Evolutionary conservation across 2,329 filamentous ascomycete genomes (phyloP), one percentile per base, ranked within the genome.

Genomic region (Ascocoryne sarcoides): DNA sequence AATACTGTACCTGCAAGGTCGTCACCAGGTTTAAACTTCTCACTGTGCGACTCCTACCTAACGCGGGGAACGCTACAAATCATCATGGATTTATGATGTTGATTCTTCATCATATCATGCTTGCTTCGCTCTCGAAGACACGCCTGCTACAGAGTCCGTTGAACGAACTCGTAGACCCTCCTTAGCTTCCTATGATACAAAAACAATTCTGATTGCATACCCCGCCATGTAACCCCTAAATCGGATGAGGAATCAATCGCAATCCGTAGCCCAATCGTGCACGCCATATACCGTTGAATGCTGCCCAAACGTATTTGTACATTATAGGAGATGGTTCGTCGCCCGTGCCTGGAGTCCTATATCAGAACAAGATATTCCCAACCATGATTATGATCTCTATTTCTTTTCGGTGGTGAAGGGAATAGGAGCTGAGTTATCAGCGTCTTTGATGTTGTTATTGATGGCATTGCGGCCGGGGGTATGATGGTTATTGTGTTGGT

Each of bases 401-500:
- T 55, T 55, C 47, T 51, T 54, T 15, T 56, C 53, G 17, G 46
- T n/a, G n/a, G n/a, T n/a, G n/a, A n/a, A 43, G 36, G 37, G 19
- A 19, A 37, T 34, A 36, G 43, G 44, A 32, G 46, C 37, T 19
- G 43, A 39, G 30, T 50, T 40, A 10, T 55, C 49, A 21, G 39
- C 38, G 8, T 53, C 49, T 44, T 51, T 54, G 30, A 47, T 48
- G 23, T 48, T 39, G 8, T 53, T 49, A 43, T 51, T 54, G 30
- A 47, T 48, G 23, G 47, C 48, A 19, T 50, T 57, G 16, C 56
- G 53, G 9, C 36, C 39, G 17, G 36, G 44, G 28, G 31, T 41
- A 16, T 51, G 49, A 34, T 54, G 61, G 40, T 60, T 57, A 39
- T 60, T 56, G 46, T 68, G 64, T 51, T 75, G 70, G 42, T 64